These are phyloP conservation scores for Chaetoscypha palmicola DNA, from an alignment of 2,329 filamentous ascomycete species.

Conservation along the genomic window DNA sequence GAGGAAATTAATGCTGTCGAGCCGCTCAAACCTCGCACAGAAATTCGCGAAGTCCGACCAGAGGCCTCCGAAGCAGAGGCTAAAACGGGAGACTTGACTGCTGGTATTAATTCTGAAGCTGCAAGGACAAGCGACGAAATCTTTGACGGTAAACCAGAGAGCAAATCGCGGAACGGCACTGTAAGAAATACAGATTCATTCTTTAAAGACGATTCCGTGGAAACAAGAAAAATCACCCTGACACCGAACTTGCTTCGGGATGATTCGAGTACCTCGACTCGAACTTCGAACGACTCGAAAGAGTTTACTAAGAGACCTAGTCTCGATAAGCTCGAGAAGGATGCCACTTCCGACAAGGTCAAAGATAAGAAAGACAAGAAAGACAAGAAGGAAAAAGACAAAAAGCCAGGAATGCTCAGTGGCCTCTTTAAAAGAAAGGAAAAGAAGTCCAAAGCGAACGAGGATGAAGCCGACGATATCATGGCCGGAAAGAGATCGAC, in stretches of 20 bases:
- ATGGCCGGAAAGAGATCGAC: slow-evolving; percentile 32
- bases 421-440: slow-evolving; percentile 44
- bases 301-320: slow-evolving; percentile 55
- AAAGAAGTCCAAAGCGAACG: slow-evolving; percentile 44
- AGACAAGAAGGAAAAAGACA: slow-evolving; percentile 49
- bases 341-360: slow-evolving; percentile 52
- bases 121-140: slow-evolving; percentile 59
- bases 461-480: slow-evolving; percentile 41
- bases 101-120: slow-evolving; percentile 32
- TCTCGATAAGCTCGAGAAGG: slow-evolving; percentile 70
- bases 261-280: slow-evolving; percentile 45
- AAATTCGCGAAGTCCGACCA: slow-evolving; percentile 28
- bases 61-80: slow-evolving; percentile 21
- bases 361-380: slow-evolving; percentile 64
- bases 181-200: slow-evolving; percentile 92
- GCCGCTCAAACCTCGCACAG: slow-evolving; percentile 36
- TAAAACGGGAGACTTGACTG: slow-evolving; percentile 9
- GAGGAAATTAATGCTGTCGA: slow-evolving; percentile 28
- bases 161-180: slow-evolving; percentile 74
- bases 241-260: slow-evolving; percentile 89
- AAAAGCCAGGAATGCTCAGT: slow-evolving; percentile 55
- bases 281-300: slow-evolving; percentile 38
- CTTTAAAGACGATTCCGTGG: slow-evolving; percentile 91
- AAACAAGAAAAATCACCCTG: slow-evolving; percentile 95
- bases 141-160: slow-evolving; percentile 46